These are phyloP conservation scores for Epithemia pelagica DNA, from an alignment of 108 stramenopile genomes.

Conservation along the genomic window DNA sequence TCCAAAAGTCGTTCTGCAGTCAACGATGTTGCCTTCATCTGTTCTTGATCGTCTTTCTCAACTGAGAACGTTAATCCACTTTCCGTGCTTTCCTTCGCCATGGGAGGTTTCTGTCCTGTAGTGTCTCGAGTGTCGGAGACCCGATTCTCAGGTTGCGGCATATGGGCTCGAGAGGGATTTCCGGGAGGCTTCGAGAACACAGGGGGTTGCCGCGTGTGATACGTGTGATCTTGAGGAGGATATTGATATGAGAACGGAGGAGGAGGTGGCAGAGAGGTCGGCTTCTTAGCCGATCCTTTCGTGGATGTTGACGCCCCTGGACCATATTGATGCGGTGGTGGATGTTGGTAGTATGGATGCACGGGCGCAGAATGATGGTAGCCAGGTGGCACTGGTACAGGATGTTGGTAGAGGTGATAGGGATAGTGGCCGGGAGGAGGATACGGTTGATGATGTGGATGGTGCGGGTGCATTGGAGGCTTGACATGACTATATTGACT, in stretches of 20 bases:
- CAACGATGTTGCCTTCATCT: not conserved
- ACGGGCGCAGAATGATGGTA: not conserved
- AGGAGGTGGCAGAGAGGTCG: not conserved
- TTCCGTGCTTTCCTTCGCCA: not conserved
- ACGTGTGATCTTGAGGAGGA: not conserved
- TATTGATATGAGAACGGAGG: not conserved
- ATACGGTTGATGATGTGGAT: not conserved
- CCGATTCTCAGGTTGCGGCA: not conserved
- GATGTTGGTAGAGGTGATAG: not conserved
- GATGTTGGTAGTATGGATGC: not conserved
- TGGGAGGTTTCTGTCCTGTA: not conserved
- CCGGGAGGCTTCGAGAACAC: not conserved
- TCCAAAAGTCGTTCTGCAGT: conserved; percentile 7
- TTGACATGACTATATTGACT: too few relatives aligned
- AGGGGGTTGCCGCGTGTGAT: not conserved
- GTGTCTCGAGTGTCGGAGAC: not conserved
- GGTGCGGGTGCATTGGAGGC: too few relatives aligned
- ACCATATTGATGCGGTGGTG: not conserved
- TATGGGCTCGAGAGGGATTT: too few relatives aligned
- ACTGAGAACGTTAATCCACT: conserved; percentile 5
- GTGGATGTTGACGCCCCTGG: conserved; percentile 4
- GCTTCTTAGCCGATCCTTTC: not conserved
- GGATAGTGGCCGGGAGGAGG: not conserved
- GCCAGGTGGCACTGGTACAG: not conserved
- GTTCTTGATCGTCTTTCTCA: conserved; percentile 3